Evolutionary conservation across 2,329 filamentous ascomycete species (phyloP).

Genomic region (Diaporthe eres): DNA sequence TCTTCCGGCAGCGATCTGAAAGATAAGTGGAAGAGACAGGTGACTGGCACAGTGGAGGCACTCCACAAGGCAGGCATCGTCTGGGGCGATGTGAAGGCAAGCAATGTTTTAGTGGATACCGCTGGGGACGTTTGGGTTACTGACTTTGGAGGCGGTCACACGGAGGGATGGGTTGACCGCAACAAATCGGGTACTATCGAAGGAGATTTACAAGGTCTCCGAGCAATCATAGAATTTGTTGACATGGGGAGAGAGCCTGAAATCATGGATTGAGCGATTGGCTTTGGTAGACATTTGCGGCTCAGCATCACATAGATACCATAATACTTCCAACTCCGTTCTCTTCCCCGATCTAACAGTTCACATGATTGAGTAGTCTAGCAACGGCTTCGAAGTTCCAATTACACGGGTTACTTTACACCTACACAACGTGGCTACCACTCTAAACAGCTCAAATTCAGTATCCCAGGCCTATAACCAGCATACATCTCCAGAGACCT

Average conservation of each 20-base stretch:
- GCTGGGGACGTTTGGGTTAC: conserved; percentile 48
- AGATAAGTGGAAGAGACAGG: conserved; percentile 43
- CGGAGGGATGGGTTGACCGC: conserved; percentile 47
- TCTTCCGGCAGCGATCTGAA: not conserved
- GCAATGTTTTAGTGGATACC: conserved; percentile 49
- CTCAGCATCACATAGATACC: too few species aligned
- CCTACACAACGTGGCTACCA: too few species aligned
- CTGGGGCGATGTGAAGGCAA: conserved; percentile 50
- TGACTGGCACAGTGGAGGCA: conserved; percentile 39
- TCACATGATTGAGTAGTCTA: too few species aligned
- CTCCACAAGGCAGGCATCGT: conserved; percentile 46
- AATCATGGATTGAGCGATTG: not conserved
- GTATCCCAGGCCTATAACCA: too few species aligned
- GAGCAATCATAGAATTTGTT: conserved; percentile 23
- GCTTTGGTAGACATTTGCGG: too few species aligned
- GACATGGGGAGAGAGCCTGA: not conserved
- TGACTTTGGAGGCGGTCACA: conserved; percentile 50
- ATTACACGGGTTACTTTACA: too few species aligned
- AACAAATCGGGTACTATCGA: conserved; percentile 45
- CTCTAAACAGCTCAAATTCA: too few species aligned
- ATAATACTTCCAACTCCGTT: too few species aligned
- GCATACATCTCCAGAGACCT: too few species aligned
- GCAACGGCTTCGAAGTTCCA: too few species aligned
- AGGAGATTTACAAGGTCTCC: conserved; percentile 45
- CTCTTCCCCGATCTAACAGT: too few species aligned